Evolutionary conservation across 1,284 basidiomycete genomes (phyloP).

Genomic region (Cryptococcus amylolentus): DNA sequence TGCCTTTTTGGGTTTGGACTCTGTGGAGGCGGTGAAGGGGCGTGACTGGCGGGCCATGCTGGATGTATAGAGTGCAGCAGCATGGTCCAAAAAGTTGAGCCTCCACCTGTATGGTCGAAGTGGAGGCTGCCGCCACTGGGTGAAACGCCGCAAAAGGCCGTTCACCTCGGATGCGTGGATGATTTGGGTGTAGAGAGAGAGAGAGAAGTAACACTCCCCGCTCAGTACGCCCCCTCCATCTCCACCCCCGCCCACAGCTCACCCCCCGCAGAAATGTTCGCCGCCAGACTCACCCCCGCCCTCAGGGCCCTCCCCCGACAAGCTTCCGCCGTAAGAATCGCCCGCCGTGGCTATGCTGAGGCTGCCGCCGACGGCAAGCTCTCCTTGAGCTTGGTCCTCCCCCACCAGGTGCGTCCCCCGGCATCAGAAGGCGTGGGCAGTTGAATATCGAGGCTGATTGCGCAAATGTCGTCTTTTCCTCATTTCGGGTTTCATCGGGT

Average conservation of each 20-base stretch:
- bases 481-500: background rate
- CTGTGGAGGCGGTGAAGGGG: conserved; percentile 27
- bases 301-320: conserved; percentile 44
- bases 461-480: background rate
- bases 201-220: background rate
- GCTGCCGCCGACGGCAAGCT: conserved; percentile 65
- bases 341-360: conserved; percentile 82
- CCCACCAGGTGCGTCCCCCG: conserved; percentile 72
- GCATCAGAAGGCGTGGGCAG: background rate
- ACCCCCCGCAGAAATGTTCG: conserved; percentile 30
- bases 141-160: background rate
- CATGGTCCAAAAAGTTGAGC: conserved; percentile 12
- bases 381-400: conserved; percentile 84
- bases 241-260: background rate
- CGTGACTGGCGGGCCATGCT: conserved; percentile 15
- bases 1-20: conserved; percentile 1
- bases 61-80: background rate
- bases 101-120: background rate
- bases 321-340: conserved; percentile 41
- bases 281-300: conserved; percentile 41
- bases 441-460: background rate
- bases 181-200: background rate
- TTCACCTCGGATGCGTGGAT: background rate
- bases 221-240: background rate
- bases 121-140: conserved; percentile 4